phyloP scores from a whole-genome alignment of 1,284 basidiomycete species.

The Ganoderma leucocontextum region DNA sequence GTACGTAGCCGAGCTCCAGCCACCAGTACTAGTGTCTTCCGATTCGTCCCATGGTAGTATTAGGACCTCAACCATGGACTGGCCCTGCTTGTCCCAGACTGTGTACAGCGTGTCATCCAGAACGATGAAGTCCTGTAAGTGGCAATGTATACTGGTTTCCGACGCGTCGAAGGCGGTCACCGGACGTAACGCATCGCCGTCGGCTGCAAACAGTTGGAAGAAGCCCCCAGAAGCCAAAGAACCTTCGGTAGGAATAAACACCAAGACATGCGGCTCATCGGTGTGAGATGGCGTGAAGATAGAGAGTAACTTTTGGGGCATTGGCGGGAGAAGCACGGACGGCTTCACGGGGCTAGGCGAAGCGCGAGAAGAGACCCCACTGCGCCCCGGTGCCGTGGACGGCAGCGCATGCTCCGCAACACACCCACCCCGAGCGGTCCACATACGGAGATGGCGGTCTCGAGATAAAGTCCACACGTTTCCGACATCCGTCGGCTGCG shows the following conservation, averaged over 20 bases:
- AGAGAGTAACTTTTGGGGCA: constrained; percentile 67
- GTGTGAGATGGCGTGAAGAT: constrained; percentile 53
- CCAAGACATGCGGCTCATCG: constrained; percentile 61
- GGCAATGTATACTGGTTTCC: constrained; percentile 65
- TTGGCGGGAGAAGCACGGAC: constrained; percentile 60
- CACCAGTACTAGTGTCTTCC: constrained; percentile 40
- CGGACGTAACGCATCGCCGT: constrained; percentile 62
- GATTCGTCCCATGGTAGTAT: constrained; percentile 50
- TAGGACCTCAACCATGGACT: constrained; percentile 71
- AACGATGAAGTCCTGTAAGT: constrained; percentile 79
- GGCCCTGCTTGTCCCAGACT: constrained; percentile 82
- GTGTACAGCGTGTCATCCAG: constrained; percentile 61
- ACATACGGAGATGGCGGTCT: constrained; percentile 85
- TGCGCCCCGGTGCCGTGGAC: constrained; percentile 45
- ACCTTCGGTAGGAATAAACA: constrained; percentile 71
- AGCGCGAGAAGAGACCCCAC: constrained; percentile 40
- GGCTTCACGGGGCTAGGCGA: constrained; percentile 47
- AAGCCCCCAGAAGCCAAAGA: constrained; percentile 71
- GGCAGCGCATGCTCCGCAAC: constrained; percentile 64
- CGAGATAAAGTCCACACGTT: constrained; percentile 88
- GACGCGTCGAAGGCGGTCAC: constrained; percentile 67
- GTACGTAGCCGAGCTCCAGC: constrained; percentile 65
- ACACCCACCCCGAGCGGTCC: constrained; percentile 79
- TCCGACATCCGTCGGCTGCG: constrained; percentile 75
- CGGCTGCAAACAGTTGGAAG: constrained; percentile 69